Percentiles rank a stretch among this genome's conserved stretches.
Evolutionary conservation across 352 stramenopile genomes (phyloP).

Genomic region (Phytophthora constricta): DNA sequence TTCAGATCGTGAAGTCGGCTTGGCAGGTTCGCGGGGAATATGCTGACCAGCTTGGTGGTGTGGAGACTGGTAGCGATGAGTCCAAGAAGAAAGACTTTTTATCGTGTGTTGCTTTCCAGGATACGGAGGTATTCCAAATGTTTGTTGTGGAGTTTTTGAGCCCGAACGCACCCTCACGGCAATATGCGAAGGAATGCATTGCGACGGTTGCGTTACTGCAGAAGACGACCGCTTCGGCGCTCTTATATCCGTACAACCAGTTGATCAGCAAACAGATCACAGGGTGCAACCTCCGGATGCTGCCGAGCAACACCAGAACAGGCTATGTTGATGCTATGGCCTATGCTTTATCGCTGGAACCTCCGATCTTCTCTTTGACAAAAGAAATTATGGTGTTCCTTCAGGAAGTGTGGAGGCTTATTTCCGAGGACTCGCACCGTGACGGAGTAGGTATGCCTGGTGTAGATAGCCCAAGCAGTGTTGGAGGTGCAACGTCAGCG

Average conservation of each 20-base stretch:
- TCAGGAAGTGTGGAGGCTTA: conserved; percentile 86
- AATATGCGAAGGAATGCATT: conserved; percentile 81
- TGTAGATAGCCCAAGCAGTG: conserved; percentile 30
- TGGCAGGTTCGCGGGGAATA: conserved; percentile 53
- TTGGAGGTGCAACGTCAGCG: conserved; percentile 30
- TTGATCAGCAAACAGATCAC: conserved; percentile 88
- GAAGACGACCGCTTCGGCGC: conserved; percentile 60
- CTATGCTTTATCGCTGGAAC: conserved; percentile 74
- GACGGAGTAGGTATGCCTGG: conserved; percentile 34
- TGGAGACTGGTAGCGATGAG: conserved; percentile 13
- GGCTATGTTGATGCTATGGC: conserved; percentile 90
- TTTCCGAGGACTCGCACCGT: conserved; percentile 72
- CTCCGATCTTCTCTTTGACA: conserved; percentile 82
- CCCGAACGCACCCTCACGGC: conserved; percentile 66
- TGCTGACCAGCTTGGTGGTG: conserved; percentile 33
- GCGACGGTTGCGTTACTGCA: conserved; percentile 59
- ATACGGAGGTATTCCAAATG: conserved; percentile 88
- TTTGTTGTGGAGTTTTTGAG: conserved; percentile 90
- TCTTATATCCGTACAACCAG: conserved; percentile 87
- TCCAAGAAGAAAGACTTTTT: conserved; percentile 68
- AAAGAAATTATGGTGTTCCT: conserved; percentile 89
- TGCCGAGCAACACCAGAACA: conserved; percentile 70
- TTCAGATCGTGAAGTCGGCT: conserved; percentile 65
- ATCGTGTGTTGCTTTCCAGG: conserved; percentile 79
- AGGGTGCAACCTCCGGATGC: conserved; percentile 74